A percentile compares a stretch with the other conserved stretches of the same genome.
phyloP scores from a whole-genome alignment of 2,329 filamentous ascomycete species.

The Diaporthe ilicicola region DNA sequence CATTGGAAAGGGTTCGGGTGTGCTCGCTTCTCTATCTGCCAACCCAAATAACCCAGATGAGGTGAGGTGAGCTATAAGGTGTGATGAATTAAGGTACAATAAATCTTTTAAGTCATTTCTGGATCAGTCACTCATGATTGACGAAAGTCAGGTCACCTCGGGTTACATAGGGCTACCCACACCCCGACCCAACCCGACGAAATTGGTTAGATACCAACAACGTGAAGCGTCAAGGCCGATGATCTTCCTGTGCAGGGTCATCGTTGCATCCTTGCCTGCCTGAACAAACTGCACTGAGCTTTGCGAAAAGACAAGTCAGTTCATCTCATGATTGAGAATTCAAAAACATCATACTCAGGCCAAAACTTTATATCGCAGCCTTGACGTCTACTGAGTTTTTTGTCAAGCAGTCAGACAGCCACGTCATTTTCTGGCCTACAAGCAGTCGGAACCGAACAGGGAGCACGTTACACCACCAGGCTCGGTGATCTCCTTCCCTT shows the following conservation, averaged over 20 bases:
- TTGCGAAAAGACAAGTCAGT: not conserved
- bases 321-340: not conserved
- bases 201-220: too few species aligned
- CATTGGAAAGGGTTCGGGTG: not conserved
- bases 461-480: not conserved
- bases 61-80: not conserved
- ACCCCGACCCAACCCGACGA: too few species aligned
- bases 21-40: not conserved
- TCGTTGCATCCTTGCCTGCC: too few species aligned
- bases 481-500: not conserved
- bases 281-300: not conserved
- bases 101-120: too few species aligned
- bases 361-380: rapidly evolving
- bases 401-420: not conserved
- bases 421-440: not conserved
- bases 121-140: too few species aligned
- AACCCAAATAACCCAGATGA: not conserved
- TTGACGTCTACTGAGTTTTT: not conserved
- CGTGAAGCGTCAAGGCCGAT: too few species aligned
- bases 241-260: too few species aligned
- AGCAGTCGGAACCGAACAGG: not conserved
- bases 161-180: too few species aligned
- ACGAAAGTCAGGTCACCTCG: too few species aligned
- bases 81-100: not conserved
- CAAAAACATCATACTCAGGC: not conserved